Base-by-base conservation (phyloP, 352 stramenopile species). In the Pythium oligandrum region DNA sequence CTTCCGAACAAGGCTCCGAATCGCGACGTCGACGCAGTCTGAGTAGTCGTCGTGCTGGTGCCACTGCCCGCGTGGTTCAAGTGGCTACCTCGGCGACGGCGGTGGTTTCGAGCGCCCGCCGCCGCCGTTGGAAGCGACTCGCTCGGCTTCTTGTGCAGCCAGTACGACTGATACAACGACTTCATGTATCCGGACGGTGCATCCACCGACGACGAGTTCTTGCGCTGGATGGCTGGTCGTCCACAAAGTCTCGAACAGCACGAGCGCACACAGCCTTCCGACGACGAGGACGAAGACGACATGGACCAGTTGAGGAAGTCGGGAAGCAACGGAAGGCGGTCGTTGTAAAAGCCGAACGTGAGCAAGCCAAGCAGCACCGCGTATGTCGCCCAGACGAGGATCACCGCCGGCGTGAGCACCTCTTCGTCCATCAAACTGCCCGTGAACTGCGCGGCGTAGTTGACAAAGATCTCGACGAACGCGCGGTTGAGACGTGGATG, bases 381-480 rank as follows among this genome's bases (percentile, higher is more conserved):
- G 55, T 85, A 88, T 1, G 83, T 60, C 0, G 59, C 52, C 78
- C 78, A 88, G 2, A 70, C 74, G 10, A 71, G 70, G 42, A 83
- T 48, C 26, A 86, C 73, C 8, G 75, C 70, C 35, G 71, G 65
- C 10, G 75, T 81, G 31, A 86, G 57, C 37, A 83, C 66, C 54
- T 86, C 73, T 53, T 88, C 75, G 58, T 86, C 77, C 38, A 57
- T 66, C 12, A 88, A 48, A 38, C 72, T 82, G 0, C 69, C 78
- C 7, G 72, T 78, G 52, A 88, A 83, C 51, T 86, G 73, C 32
- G 62, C 64, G 47, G 74, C 73, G 59, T 88, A 85, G 48, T 81
- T 83, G 37, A 83, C 59, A 50, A 88, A 86, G 43, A 85, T 75
- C 39, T 79, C 63, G 6, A 88, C 78, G 47, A 84, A 84, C 26